Base-by-base conservation (phyloP, 2,329 filamentous ascomycete genomes). In the Sordariomycetes sp. region DNA sequence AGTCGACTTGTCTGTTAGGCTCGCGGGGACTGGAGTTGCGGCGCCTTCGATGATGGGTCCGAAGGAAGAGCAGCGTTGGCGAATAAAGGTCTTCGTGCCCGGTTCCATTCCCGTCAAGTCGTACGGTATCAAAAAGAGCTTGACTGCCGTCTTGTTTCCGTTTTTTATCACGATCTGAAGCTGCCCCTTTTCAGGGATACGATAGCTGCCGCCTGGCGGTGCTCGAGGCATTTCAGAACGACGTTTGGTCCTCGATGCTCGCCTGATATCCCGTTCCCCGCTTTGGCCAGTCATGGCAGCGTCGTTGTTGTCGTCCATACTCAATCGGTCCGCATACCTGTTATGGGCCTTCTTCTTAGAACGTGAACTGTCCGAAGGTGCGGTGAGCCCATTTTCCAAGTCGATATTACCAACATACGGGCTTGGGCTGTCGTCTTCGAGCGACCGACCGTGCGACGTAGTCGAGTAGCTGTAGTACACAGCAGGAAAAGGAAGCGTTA, bases 91-190 rank as follows among this genome's bases (percentile, higher is more conserved):
- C 58, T 96, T 96, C 12, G 86, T 93, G 0, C 87, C 87, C 0
- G 86, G 75, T 41, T 92, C 82, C 90, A 98, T 98, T 33, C 86
- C 90, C 1, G 77, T 72, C 2, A 98, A 66, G 52, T 96, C 87
- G 47, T 96, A 98, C 0, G 90, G 92, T 3, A 98, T 77, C 17
- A 96, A 69, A 46, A 96, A 96, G 1, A 98, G 67, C 56, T 98
- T 96, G 35, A 96, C 90, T 2, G 92, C 92, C 4, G 92, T 96
- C 54, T 96, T 96, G 62, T 96, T 94, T 12, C 88, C 90, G 48
- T 96, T 98, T 55, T 96, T 96, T 54, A 98, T 86, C 41, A 98
- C 82, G 42, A 98, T 94, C 49, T 98, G 92, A 11, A 98, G 67
- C 57, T 96, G 92, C 0, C 92, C 92, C 55, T 88, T 83, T 50